Evolutionary conservation across 768 basidiomycete species (phyloP), one percentile per base, ranked within the genome.

Genomic region (Tricholoma terreum): DNA sequence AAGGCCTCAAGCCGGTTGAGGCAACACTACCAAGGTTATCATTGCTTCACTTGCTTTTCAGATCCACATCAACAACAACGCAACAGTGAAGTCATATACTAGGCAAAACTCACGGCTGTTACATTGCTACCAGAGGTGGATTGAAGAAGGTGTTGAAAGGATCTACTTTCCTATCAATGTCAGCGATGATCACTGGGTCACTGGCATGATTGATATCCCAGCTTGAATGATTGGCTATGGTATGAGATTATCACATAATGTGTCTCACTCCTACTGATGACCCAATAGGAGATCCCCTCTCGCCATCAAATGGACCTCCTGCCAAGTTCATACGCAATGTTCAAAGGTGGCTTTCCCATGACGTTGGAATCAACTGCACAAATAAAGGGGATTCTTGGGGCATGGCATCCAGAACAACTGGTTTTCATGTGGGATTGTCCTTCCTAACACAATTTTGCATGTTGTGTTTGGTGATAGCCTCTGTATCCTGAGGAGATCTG

Each of bases 121-220:
- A n/a, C 27, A 6, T n/a, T 50, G 40, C 3, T 55, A 58, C 17
- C 15, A 57, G 31, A 30, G 31, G 9, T 21, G n/a, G n/a, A n/a
- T n/a, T n/a, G n/a, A n/a, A n/a, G n/a, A n/a, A n/a, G n/a, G n/a
- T n/a, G n/a, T n/a, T n/a, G n/a, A n/a, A n/a, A n/a, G n/a, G n/a
- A n/a, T n/a, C n/a, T n/a, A n/a, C n/a, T n/a, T n/a, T n/a, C n/a
- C n/a, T n/a, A n/a, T n/a, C n/a, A n/a, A n/a, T n/a, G n/a, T 63
- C 40, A 56, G 59, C 21, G 50, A 51, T 2, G 63, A 66, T 48
- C 65, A 66, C 35, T 66, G 65, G 65, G 61, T 66, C 49, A 51
- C 52, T 12, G 57, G 62, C 3, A 1, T 51, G 0, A 55, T 64
- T 24, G 56, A 66, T 53, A 58, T 66, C 22, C 31, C 43, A 24